These are phyloP conservation scores for Lactarius akahatsu DNA, from an alignment of 768 basidiomycete genomes.

Conservation along the genomic window DNA sequence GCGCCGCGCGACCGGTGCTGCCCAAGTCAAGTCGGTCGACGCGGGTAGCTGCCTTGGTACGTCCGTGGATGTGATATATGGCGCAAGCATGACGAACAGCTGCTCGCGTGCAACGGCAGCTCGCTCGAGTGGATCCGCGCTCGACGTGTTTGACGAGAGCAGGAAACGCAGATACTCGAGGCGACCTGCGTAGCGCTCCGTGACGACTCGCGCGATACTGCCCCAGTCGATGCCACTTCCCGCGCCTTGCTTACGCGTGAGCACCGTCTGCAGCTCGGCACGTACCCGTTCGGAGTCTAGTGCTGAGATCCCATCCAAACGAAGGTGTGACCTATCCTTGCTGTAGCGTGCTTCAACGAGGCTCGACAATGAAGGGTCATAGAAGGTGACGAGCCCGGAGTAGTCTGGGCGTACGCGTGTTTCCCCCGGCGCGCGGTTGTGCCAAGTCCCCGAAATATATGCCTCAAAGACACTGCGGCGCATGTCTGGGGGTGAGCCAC, in stretches of 20 bases:
- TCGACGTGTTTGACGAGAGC: constrained; percentile 32
- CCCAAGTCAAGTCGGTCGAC: constrained; percentile 21
- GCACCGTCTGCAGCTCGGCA: constrained; percentile 32
- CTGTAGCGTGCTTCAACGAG: constrained; percentile 37
- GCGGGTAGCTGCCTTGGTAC: constrained; percentile 7
- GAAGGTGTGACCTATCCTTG: constrained; percentile 39
- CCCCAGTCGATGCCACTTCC: constrained; percentile 45
- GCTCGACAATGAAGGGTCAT: constrained; percentile 42
- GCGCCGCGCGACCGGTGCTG: constrained; percentile 23
- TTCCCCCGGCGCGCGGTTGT: constrained; percentile 45
- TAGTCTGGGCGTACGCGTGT: constrained; percentile 45
- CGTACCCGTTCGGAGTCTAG: constrained; percentile 31
- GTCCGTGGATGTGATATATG: constrained; percentile 33
- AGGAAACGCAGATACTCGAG: constrained; percentile 43
- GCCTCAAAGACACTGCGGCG: constrained; percentile 22
- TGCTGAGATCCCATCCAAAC: constrained; percentile 36
- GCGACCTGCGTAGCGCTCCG: constrained; percentile 43
- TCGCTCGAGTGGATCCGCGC: constrained; percentile 7
- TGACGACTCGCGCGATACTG: constrained; percentile 39
- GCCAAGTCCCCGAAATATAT: constrained; percentile 43
- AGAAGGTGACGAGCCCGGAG: constrained; percentile 44
- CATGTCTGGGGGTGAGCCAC: constrained; percentile 10
- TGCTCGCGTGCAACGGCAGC: constrained; percentile 15
- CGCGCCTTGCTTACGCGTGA: constrained; percentile 25
- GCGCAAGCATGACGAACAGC: constrained; percentile 32